These are phyloP conservation scores for Candida sanyaensis DNA, from an alignment of 1,139 yeast genomes.

Conservation along the genomic window DNA sequence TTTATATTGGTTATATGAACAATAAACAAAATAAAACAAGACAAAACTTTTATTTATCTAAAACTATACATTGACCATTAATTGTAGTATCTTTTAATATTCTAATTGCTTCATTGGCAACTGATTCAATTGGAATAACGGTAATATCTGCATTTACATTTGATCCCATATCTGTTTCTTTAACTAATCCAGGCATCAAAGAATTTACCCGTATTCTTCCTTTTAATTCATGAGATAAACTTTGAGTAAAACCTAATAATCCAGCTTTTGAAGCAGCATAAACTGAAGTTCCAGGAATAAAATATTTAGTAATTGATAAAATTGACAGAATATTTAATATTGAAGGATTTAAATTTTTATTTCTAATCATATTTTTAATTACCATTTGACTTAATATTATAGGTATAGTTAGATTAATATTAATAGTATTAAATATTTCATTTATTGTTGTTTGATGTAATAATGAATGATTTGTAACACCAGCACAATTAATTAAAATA, in stretches of 20 bases:
- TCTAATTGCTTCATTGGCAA: slow-evolving; percentile 28
- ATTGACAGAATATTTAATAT: slow-evolving; percentile 74
- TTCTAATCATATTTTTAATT: slow-evolving; percentile 14
- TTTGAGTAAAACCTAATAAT: slow-evolving; percentile 61
- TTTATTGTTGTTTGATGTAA: slow-evolving; percentile 45
- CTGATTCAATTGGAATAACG: slow-evolving; percentile 22
- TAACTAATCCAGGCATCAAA: slow-evolving; percentile 71
- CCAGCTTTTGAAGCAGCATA: slow-evolving; percentile 88
- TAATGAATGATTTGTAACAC: slow-evolving; percentile 65
- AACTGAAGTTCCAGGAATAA: slow-evolving; percentile 63
- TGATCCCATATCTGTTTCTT: slow-evolving; percentile 71
- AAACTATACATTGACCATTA: slow-evolving; percentile 41
- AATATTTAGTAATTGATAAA: slow-evolving; percentile 48
- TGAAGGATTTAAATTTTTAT: slow-evolving; percentile 20
- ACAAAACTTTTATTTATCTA: slow-evolving; percentile 8
- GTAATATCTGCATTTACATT: slow-evolving; percentile 17
- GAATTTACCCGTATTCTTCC: slow-evolving; percentile 59
- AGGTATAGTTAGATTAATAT: slow-evolving; percentile 66
- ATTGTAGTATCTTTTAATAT: slow-evolving; percentile 31
- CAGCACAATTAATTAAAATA: slow-evolving; percentile 79
- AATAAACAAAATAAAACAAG: too few species aligned
- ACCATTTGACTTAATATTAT: slow-evolving; percentile 54
- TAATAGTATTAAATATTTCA: slow-evolving; percentile 51
- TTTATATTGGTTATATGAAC: neutral
- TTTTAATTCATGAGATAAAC: slow-evolving; percentile 65